Evolutionary conservation across 1,139 yeast genomes (phyloP), one percentile per base, ranked within the genome.

Genomic region (Blastobotrys elegans): DNA sequence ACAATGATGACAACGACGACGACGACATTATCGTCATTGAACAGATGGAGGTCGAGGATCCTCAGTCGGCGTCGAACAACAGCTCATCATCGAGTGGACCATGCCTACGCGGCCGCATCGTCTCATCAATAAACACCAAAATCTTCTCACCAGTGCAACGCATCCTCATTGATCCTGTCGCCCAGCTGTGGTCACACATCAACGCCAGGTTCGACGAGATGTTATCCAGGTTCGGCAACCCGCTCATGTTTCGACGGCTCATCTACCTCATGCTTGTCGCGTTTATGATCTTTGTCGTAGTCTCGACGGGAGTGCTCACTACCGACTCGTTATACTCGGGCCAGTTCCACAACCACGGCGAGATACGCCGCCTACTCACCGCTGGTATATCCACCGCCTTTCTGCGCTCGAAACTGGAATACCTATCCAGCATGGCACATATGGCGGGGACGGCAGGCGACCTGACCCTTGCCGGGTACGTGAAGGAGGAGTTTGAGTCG

Each of bases 381-480:
- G 68, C 70, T 24, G 73, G 74, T 35, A 73, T 88, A 24, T 82
- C 80, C 56, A 64, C 73, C 4, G 74, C 75, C n/a, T 63, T 74
- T 33, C 73, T 92, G 69, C 81, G 81, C 59, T 84, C 80, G 49
- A 80, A 83, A 51, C 64, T 86, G 54, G 86, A 87, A 58, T 89
- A 88, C 60, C 63, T 92, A 33, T 79, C 92, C 14, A 79, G 88
- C 1, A 79, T 89, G 79, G 89, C 96, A 1, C 97, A 89, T 63
- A 67, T 82, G 53, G 81, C 96, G 0, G 97, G 97, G 1, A 82
- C 97, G 2, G 77, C 78, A 17, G 97, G 96, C 16, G 97, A 89
- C 62, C 65, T 79, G 51, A 74, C 88, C 0, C 67, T 88, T 32
- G 82, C 88, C 1, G 72, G 75, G 51, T 88, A 83, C 62, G 72